Conservation (phyloP, 805 yeast genomes). For the Saccharomycopsis fodiens region DNA sequence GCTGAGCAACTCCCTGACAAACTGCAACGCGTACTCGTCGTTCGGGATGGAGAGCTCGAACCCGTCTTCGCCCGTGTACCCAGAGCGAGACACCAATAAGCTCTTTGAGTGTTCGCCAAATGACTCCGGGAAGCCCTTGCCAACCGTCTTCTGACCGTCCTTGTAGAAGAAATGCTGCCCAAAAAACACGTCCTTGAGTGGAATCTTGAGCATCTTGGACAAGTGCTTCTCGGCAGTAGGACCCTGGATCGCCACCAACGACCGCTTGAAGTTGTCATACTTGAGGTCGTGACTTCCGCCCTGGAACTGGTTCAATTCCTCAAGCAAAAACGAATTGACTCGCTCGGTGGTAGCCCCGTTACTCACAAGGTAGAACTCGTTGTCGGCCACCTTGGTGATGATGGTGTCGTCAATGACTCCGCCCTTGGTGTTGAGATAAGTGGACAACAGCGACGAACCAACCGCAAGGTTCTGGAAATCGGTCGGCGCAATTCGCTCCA, state of each 20-base stretch:
- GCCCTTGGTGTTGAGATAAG: slow-evolving; percentile 65
- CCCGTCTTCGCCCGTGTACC: slow-evolving; percentile 98
- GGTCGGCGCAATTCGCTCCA: slow-evolving; percentile 83
- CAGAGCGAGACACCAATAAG: slow-evolving; percentile 85
- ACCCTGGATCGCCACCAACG: slow-evolving; percentile 88
- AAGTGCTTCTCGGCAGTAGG: slow-evolving; percentile 70
- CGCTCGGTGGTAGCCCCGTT: slow-evolving; percentile 92
- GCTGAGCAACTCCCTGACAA: slow-evolving; percentile 54
- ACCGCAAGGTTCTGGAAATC: slow-evolving; percentile 51
- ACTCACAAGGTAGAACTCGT: slow-evolving; percentile 75
- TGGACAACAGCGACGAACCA: slow-evolving; percentile 67
- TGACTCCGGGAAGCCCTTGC: slow-evolving; percentile 26
- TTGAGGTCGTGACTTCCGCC: slow-evolving; percentile 26
- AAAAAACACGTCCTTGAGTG: slow-evolving; percentile 58
- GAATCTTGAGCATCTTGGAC: slow-evolving; percentile 51
- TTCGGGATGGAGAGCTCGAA: slow-evolving; percentile 81
- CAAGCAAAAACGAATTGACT: slow-evolving; percentile 58
- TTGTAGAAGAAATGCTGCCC: slow-evolving; percentile 56
- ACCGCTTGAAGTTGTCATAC: slow-evolving; percentile 29
- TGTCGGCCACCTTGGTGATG: slow-evolving; percentile 63
- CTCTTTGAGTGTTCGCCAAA: slow-evolving; percentile 32
- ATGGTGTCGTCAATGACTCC: slow-evolving; percentile 89
- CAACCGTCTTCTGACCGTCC: slow-evolving; percentile 9
- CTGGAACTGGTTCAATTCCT: slow-evolving; percentile 36
- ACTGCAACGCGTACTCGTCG: slow-evolving; percentile 42